Evolutionary conservation across 1,139 yeast genomes (phyloP).

Genomic region (Pichia sp.): DNA sequence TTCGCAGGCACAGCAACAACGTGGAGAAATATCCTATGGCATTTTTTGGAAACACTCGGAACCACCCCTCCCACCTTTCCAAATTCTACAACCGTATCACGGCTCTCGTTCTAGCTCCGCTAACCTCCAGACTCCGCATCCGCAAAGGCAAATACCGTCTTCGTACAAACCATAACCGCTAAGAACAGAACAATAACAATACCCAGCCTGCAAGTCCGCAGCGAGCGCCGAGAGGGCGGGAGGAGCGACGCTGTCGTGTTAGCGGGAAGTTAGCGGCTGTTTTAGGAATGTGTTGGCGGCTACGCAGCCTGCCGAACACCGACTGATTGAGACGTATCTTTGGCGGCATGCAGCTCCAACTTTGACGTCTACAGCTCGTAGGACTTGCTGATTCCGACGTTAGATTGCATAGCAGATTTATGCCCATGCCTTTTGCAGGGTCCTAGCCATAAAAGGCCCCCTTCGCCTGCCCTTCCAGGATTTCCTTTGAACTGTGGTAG

Average conservation of each 20-base stretch:
- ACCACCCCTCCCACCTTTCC: no score
- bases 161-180: background rate
- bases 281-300: slow-evolving; percentile 2
- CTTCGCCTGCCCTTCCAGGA: no score
- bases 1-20: no score
- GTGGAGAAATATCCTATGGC: no score
- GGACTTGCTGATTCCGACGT: background rate
- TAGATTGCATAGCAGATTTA: background rate
- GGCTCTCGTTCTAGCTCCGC: no score
- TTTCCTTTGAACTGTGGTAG: no score
- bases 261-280: background rate
- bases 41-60: no score
- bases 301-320: background rate
- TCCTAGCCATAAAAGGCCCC: background rate
- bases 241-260: background rate
- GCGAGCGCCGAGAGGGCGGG: background rate
- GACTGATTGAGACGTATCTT: background rate
- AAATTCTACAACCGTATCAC: no score
- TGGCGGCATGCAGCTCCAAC: background rate
- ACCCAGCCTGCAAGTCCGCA: background rate
- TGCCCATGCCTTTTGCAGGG: background rate
- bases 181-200: background rate
- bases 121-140: no score
- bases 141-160: no score
- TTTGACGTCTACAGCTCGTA: background rate